Base-by-base conservation (phyloP, 2,329 filamentous ascomycete genomes). In the Volutella citrinella region DNA sequence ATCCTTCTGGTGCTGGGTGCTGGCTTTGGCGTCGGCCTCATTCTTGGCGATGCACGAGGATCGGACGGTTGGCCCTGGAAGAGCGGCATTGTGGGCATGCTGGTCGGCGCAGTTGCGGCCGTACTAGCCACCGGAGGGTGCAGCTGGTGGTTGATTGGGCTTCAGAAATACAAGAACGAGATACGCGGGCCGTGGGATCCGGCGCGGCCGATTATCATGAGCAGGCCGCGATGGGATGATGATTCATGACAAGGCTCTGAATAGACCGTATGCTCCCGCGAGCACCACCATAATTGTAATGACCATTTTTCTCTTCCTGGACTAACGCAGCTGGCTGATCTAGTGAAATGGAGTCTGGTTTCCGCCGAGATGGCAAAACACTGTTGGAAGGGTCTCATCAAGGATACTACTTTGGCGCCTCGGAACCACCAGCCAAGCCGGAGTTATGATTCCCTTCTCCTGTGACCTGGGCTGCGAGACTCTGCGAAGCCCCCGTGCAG, bases 151-250 rank as follows among this genome's bases (percentile, higher is more conserved):
- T 66, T 98, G 44, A 97, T 98, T 55, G 87, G 89, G 8, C 63
- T 98, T 61, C 93, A 98, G 65, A 91, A 95, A 66, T 98, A 97
- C 65, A 98, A 98, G 71, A 97, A 97, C 60, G 93, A 97, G 65
- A 96, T 98, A 48, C 87, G 90, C 55, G 93, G 93, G 26, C 93
- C 93, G 2, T 98, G 93, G 93, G 93, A 98, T 66, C 90, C 91
- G 14, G 93, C 93, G 7, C 76, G 90, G 56, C 93, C 93, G 9
- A 78, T 93, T 36, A 90, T 93, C 44, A 80, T 88, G 55, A 82
- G 82, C 52, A 70, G 80, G 38, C 69, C 72, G 43, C 65, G 72
- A 34, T 78, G 74, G 74, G 60, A 63, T 16, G 57, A 61, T 26
- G 42, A 57, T 34, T 61, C 42, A 45, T 49, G 26, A 48, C 16